Percentiles rank a stretch among this genome's conserved stretches.
Evolutionary conservation across 1,284 basidiomycete species (phyloP).

Genomic region (Cryptococcus maquisensis): DNA sequence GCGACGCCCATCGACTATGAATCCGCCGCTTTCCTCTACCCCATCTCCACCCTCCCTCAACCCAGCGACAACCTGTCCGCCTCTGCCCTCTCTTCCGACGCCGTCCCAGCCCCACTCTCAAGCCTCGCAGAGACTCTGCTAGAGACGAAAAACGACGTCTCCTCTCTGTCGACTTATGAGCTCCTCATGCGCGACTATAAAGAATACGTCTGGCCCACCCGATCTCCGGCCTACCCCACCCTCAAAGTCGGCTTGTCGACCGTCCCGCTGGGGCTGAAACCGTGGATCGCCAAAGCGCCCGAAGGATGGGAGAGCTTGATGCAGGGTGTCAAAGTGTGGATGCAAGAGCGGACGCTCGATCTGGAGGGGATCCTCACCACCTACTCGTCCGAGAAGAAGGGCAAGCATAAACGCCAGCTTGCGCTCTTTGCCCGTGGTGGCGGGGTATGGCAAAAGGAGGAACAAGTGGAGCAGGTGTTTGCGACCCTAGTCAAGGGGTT

Average conservation of each 20-base stretch:
- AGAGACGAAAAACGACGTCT: constrained; percentile 64
- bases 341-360: constrained; percentile 60
- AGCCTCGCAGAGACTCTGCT: constrained; percentile 56
- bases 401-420: constrained; percentile 65
- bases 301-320: constrained; percentile 52
- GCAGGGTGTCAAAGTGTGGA: constrained; percentile 58
- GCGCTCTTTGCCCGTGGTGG: constrained; percentile 57
- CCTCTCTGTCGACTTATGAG: constrained; percentile 65
- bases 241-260: constrained; percentile 66
- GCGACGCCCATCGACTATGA: constrained; percentile 61
- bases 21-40: constrained; percentile 59
- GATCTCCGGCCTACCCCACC: constrained; percentile 29
- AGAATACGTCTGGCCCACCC: constrained; percentile 61
- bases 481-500: constrained; percentile 51
- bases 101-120: constrained; percentile 23
- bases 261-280: constrained; percentile 64
- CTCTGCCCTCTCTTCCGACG: constrained; percentile 1
- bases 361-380: constrained; percentile 74
- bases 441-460: constrained; percentile 15
- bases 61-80: constrained; percentile 3
- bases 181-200: constrained; percentile 90
- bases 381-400: constrained; percentile 54
- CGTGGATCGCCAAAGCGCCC: constrained; percentile 52
- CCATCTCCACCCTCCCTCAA: constrained; percentile 29
- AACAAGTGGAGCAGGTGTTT: constrained; percentile 27